phyloP scores from a whole-genome alignment of 116 monocot genomes.

The Posidonia oceanica region DNA sequence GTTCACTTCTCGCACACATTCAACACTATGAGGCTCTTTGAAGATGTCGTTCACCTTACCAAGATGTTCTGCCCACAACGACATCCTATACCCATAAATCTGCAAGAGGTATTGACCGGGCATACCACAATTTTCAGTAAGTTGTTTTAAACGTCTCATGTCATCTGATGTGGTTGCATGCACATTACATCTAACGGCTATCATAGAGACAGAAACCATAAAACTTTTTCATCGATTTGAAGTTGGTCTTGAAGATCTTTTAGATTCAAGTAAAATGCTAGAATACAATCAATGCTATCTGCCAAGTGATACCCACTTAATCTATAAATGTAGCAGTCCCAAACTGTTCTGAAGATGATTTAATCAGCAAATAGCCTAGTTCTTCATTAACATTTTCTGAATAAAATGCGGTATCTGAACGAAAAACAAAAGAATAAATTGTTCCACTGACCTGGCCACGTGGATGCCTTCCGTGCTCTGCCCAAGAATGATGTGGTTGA shows the following conservation, averaged over 20 bases:
- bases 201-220: not conserved
- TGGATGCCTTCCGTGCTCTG: constrained; percentile 36
- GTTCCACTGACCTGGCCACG: constrained; percentile 50
- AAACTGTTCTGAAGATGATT: too few relatives aligned
- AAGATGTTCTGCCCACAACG: constrained; percentile 84
- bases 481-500: constrained; percentile 65
- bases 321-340: not conserved
- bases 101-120: constrained; percentile 10
- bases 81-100: constrained; percentile 91
- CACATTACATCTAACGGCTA: not conserved
- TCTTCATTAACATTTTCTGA: not conserved
- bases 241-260: too few relatives aligned
- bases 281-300: too few relatives aligned
- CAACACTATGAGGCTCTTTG: constrained; percentile 33
- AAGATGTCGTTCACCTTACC: constrained; percentile 34
- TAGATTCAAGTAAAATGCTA: too few relatives aligned
- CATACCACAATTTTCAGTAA: not conserved
- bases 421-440: not conserved
- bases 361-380: too few relatives aligned
- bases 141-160: not conserved
- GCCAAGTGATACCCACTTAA: too few relatives aligned
- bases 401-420: not conserved
- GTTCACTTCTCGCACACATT: constrained; percentile 42
- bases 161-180: not conserved
- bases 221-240: too few relatives aligned